A percentile compares a stretch with the other conserved stretches of the same genome.
phyloP scores from a whole-genome alignment of 768 basidiomycete genomes.

The Macrolepiota albuminosa region DNA sequence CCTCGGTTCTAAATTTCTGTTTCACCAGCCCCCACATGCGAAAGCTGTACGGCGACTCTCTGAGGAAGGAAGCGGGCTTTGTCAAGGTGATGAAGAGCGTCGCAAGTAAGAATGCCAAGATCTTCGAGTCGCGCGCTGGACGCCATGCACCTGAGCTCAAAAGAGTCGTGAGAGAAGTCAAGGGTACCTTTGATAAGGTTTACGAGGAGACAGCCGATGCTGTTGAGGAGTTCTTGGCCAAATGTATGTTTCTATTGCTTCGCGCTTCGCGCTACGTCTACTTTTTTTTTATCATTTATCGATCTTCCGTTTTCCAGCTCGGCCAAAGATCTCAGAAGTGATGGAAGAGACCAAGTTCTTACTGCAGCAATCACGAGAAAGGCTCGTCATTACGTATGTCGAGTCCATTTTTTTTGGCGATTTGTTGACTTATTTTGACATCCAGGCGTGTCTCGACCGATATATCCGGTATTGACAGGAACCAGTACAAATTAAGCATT shows the following conservation, averaged over 20 bases:
- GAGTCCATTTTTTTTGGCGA: background rate
- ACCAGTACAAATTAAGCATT: constrained; percentile 71
- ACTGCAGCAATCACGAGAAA: constrained; percentile 86
- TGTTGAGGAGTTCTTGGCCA: constrained; percentile 90
- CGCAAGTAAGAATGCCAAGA: constrained; percentile 74
- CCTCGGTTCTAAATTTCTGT: background rate
- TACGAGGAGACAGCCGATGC: constrained; percentile 91
- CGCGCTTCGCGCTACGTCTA: background rate
- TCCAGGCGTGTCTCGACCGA: constrained; percentile 78
- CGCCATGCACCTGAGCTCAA: constrained; percentile 79
- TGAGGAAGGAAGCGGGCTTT: constrained; percentile 95
- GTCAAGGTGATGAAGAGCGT: constrained; percentile 97
- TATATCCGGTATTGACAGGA: constrained; percentile 70
- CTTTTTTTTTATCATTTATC: constrained; percentile 2
- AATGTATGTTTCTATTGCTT: constrained; percentile 53
- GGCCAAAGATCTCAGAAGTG: constrained; percentile 82
- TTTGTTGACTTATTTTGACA: background rate
- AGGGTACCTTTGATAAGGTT: constrained; percentile 93
- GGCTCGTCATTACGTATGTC: constrained; percentile 86
- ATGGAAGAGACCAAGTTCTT: constrained; percentile 91
- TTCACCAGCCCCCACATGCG: constrained; percentile 90
- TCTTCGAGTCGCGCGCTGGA: constrained; percentile 73
- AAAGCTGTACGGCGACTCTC: constrained; percentile 87
- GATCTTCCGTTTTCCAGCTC: constrained; percentile 45
- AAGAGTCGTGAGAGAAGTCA: constrained; percentile 80